phyloP scores from a whole-genome alignment of 768 basidiomycete genomes.

The Stropharia rugosoannulata region DNA sequence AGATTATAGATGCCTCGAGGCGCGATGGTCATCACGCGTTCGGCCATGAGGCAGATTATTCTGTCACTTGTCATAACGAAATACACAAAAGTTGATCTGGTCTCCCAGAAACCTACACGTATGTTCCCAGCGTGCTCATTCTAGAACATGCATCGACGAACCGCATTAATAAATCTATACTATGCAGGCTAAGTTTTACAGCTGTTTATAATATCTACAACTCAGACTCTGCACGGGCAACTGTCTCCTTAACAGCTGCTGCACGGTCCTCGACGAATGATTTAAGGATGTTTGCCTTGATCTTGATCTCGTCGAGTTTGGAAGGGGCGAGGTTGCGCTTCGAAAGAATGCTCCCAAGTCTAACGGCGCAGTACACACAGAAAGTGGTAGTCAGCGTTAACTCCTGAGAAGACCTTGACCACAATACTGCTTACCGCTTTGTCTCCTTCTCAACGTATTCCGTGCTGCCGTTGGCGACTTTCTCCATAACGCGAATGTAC shows the following conservation, averaged over 20 bases:
- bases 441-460: conserved; percentile 85
- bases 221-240: conserved; percentile 25
- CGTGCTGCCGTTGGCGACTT: conserved; percentile 67
- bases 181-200: neutral
- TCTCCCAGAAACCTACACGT: neutral
- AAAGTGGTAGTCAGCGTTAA: neutral
- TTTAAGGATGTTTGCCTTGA: conserved; percentile 83
- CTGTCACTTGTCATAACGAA: conserved; percentile 13
- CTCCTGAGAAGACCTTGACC: too few relatives aligned
- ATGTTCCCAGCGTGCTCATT: neutral
- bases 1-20: conserved; percentile 8
- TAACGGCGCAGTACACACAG: conserved; percentile 22
- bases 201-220: conserved; percentile 7
- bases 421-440: conserved; percentile 54
- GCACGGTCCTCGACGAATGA: conserved; percentile 50
- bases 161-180: conserved; percentile 2
- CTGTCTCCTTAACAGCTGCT: conserved; percentile 33
- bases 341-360: conserved; percentile 71
- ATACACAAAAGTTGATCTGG: conserved; percentile 3
- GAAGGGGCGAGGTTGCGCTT: conserved; percentile 74
- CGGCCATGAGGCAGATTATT: conserved; percentile 21
- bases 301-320: conserved; percentile 92
- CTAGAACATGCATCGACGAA: neutral
- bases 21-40: conserved; percentile 21
- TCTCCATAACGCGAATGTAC: conserved; percentile 91